Conservation (phyloP, 2,329 filamentous ascomycete species). For the Nemania bipapillata region DNA sequence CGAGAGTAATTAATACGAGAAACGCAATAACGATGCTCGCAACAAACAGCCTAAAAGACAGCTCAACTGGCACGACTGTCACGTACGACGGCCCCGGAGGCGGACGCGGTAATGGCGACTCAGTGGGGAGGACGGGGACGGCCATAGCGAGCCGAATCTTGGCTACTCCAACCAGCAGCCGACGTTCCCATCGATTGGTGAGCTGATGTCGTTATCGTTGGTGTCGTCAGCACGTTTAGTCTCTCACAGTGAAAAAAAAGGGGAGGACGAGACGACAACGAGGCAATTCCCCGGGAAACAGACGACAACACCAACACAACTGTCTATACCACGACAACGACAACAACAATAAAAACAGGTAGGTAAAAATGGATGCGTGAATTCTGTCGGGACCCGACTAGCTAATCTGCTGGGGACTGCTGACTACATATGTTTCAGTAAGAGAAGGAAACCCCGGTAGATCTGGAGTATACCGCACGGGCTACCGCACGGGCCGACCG, state of each 20-base stretch:
- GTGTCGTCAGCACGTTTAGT: slow-evolving; percentile 9
- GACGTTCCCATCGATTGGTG: slow-evolving; percentile 28
- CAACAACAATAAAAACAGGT: not conserved
- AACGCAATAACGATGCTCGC: slow-evolving; percentile 31
- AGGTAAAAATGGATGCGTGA: slow-evolving; percentile 4
- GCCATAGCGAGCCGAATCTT: slow-evolving; percentile 27
- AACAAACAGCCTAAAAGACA: slow-evolving; percentile 37
- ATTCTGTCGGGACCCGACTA: slow-evolving; percentile 9
- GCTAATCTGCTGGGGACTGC: slow-evolving; percentile 15
- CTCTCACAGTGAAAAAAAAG: not conserved
- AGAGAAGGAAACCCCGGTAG: not conserved
- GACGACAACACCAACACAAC: not conserved
- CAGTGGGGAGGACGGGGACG: slow-evolving; percentile 27
- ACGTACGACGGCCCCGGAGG: slow-evolving; percentile 38
- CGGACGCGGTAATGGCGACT: slow-evolving; percentile 28
- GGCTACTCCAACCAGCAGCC: slow-evolving; percentile 27
- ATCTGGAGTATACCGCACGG: slow-evolving; percentile 15
- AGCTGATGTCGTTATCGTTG: slow-evolving; percentile 12
- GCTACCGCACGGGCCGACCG: slow-evolving; percentile 1
- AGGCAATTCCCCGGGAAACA: not conserved
- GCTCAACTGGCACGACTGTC: slow-evolving; percentile 27
- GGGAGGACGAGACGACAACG: slow-evolving; percentile 3
- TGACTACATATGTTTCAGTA: slow-evolving; percentile 32
- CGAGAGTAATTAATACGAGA: slow-evolving; percentile 33
- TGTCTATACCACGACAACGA: no score